Base-by-base conservation (phyloP, 2,329 filamentous ascomycete species). In the Emmonsia crescens region DNA sequence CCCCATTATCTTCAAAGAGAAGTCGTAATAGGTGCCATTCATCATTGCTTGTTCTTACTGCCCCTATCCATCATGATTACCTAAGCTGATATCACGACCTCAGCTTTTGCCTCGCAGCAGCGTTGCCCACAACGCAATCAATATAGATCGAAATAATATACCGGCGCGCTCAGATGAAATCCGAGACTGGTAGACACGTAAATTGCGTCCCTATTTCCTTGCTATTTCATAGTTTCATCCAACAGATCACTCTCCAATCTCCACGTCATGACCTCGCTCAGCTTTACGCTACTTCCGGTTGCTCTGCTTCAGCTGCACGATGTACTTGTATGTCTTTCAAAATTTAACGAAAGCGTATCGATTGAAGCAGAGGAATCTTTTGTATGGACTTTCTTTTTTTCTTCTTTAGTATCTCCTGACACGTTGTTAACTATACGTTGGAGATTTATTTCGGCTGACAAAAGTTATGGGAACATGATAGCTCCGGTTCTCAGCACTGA, bases 341-440 rank as follows among this genome's bases (percentile, higher is more conserved):
- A 85, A 71, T 87, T 87, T 73, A 83, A 81, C 70, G 85, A 87
- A 65, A 79, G 77, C 2, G 82, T 87, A 16, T 82, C 82, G 27
- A 78, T 87, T 60, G 85, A 87, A 72, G 84, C 84, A 42, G 79
- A 81, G 68, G 76, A 77, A 64, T 80, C 84, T 64, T 78, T 79
- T 71, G 84, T 84, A 76, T 36, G 44, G 38, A 24, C 8, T 56
- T 36, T 14, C 63, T 38, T 40, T 27, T 49, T 12, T 52, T 19
- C 9, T 29, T 42, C 31, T 33, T 46, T 24, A 6, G 2, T 14
- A 1, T 19, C 54, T 8, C 40, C 10, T 46, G 38, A 36, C 21
- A 6, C n/a, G 16, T 38, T 29, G 31, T 46, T 59, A 44, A 14
- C 31, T 21, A 38, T 16, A 3, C 4, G 9, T n/a, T 44, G 40